Conservation (phyloP, 2,329 filamentous ascomycete species). For the Sarocladium brachiariae region DNA sequence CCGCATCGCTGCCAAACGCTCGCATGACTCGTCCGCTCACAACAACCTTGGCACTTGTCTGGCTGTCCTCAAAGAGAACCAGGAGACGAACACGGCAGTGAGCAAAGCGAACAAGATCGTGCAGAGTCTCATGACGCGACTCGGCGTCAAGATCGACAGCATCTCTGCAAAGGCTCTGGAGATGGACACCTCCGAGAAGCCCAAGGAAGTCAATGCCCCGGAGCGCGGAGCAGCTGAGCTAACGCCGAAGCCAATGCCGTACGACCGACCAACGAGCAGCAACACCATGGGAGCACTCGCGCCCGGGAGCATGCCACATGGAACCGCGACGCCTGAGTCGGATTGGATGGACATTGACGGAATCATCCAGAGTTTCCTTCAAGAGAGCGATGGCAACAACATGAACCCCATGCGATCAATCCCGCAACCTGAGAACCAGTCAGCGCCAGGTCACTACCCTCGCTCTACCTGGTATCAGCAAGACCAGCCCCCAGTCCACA, state of each 20-base stretch:
- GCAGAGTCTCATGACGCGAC: constrained; percentile 36
- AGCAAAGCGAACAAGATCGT: constrained; percentile 38
- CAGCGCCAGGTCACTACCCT: neutral
- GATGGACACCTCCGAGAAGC: neutral
- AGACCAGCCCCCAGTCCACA: neutral
- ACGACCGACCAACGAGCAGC: neutral
- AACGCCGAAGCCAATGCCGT: neutral
- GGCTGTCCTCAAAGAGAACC: constrained; percentile 39
- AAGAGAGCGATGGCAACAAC: constrained; percentile 15
- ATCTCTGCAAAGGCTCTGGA: constrained; percentile 11
- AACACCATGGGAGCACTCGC: neutral
- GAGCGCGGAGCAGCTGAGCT: neutral
- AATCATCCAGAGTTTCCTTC: constrained; percentile 29
- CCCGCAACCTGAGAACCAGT: neutral
- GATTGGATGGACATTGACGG: constrained; percentile 27
- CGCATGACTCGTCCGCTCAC: constrained; percentile 31
- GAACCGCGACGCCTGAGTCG: constrained; percentile 12
- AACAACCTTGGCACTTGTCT: constrained; percentile 35
- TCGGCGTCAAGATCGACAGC: constrained; percentile 25
- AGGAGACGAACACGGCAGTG: constrained; percentile 43
- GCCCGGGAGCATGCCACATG: neutral
- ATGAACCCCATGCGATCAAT: neutral
- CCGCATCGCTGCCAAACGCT: constrained; percentile 40
- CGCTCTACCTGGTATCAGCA: constrained; percentile 4
- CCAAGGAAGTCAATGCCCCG: neutral